These are phyloP conservation scores for Picea sitchensis DNA, from an alignment of 75 land plant species.

Conservation along the genomic window DNA sequence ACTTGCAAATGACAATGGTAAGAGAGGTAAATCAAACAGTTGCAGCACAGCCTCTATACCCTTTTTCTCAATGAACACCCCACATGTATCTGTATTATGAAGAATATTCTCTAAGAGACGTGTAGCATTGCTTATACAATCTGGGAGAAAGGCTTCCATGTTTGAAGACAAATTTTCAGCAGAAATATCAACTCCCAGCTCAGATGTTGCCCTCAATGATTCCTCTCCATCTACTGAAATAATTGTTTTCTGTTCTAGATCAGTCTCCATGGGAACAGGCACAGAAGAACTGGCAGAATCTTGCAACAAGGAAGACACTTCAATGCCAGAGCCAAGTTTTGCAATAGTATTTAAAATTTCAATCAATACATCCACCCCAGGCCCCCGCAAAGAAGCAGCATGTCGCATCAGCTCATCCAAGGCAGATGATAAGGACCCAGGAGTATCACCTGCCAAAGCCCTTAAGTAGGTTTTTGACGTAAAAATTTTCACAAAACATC, in stretches of 20 bases:
- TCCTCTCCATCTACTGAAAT: conserved; percentile 21
- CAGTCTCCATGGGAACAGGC: conserved; percentile 88
- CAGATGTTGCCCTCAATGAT: conserved; percentile 24
- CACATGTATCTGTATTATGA: conserved; percentile 89
- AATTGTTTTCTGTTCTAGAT: conserved; percentile 45
- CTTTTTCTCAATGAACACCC: conserved; percentile 84
- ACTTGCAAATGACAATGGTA: conserved; percentile 69
- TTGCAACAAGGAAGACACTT: conserved; percentile 16
- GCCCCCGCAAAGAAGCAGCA: conserved; percentile 72
- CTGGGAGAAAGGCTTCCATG: conserved; percentile 66
- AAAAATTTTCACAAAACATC: conserved; percentile 90
- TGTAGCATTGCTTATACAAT: conserved; percentile 72
- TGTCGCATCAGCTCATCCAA: conserved; percentile 98
- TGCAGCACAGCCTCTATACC: conserved; percentile 88
- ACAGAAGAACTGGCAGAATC: conserved; percentile 29
- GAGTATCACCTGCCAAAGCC: conserved; percentile 69
- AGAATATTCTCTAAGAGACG: conserved; percentile 83
- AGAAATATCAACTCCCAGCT: conserved; percentile 32
- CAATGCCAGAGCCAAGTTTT: conserved; percentile 58
- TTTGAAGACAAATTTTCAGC: conserved; percentile 26
- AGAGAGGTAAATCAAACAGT: conserved; percentile 63
- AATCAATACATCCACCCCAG: conserved; percentile 90
- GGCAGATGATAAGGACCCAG: conserved; percentile 74
- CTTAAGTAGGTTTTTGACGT: conserved; percentile 73
- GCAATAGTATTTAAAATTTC: conserved; percentile 71